Percentiles rank a stretch among this genome's conserved stretches.
Evolutionary conservation across 441 rosid species (phyloP).

Genomic region (Erodium texanum): DNA sequence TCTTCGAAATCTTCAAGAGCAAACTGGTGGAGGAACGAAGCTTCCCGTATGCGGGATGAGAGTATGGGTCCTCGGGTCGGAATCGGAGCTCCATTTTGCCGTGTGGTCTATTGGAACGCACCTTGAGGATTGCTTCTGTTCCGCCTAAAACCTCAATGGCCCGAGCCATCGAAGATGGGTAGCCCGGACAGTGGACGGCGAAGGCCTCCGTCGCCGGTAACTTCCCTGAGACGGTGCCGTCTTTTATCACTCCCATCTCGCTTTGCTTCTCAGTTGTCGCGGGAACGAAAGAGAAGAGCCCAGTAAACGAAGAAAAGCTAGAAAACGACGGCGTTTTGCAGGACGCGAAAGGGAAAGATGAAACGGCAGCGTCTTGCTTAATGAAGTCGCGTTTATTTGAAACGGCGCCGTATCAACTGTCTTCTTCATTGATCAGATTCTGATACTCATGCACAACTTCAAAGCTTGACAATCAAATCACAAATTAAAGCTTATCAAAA

Average conservation of each 20-base stretch:
- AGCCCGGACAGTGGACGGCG: constrained; percentile 22
- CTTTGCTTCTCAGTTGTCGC: not conserved
- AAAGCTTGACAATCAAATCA: no score
- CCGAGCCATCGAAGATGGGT: constrained; percentile 21
- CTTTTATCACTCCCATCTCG: constrained; percentile 20
- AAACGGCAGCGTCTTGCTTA: no score
- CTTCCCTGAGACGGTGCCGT: constrained; percentile 22
- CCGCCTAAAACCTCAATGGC: constrained; percentile 22
- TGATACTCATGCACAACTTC: no score
- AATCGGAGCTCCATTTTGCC: constrained; percentile 65
- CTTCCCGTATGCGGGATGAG: constrained; percentile 72
- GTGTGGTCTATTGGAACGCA: constrained; percentile 41
- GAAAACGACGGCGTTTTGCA: no score
- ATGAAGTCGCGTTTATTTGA: no score
- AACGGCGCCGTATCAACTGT: no score
- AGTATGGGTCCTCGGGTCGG: constrained; percentile 87
- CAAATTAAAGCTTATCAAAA: no score
- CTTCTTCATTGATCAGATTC: no score
- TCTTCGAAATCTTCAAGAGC: constrained; percentile 50
- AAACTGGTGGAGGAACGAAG: constrained; percentile 46
- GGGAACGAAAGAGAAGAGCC: not conserved
- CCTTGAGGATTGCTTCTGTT: constrained; percentile 20
- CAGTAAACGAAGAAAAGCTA: no score
- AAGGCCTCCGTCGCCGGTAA: constrained; percentile 18
- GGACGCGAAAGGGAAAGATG: no score